Conservation (phyloP, 2,329 filamentous ascomycete species). For the Xylariaceae sp. region DNA sequence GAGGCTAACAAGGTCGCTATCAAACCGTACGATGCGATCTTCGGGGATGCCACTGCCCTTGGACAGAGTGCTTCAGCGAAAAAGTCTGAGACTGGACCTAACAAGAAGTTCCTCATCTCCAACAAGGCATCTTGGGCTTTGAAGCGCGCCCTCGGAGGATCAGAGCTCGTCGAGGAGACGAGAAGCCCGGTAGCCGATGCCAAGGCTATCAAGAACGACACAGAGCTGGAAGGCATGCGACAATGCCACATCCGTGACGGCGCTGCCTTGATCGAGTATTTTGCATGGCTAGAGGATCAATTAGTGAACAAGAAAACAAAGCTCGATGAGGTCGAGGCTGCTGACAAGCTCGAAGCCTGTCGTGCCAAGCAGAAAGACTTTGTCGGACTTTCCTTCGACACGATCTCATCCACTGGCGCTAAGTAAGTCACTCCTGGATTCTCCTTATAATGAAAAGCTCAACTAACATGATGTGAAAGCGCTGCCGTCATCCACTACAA, state of each 20-base stretch:
- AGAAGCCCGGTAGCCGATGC: conserved; percentile 84
- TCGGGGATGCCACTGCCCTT: conserved; percentile 69
- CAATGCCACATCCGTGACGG: conserved; percentile 92
- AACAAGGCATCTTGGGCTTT: conserved; percentile 92
- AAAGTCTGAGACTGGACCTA: conserved; percentile 30
- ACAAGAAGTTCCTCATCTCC: conserved; percentile 75
- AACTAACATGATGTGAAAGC: conserved; percentile 45
- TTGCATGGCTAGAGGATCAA: conserved; percentile 94
- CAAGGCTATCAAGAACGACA: conserved; percentile 91
- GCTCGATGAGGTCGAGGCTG: conserved; percentile 86
- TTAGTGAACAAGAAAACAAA: conserved; percentile 66
- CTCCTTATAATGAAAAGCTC: background rate
- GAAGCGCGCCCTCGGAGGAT: conserved; percentile 79
- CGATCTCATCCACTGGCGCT: conserved; percentile 89
- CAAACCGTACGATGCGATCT: conserved; percentile 78
- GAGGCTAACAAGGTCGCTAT: conserved; percentile 65
- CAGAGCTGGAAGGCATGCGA: conserved; percentile 87
- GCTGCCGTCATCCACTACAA: conserved; percentile 96
- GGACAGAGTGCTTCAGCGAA: conserved; percentile 39
- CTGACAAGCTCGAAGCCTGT: conserved; percentile 80
- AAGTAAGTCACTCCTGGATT: conserved; percentile 43
- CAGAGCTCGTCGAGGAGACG: conserved; percentile 78
- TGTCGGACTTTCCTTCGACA: conserved; percentile 88
- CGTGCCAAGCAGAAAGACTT: conserved; percentile 68
- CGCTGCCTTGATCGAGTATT: conserved; percentile 84